Conservation (phyloP, 176 grass and related monocot species). For the Olyra latifolia region DNA sequence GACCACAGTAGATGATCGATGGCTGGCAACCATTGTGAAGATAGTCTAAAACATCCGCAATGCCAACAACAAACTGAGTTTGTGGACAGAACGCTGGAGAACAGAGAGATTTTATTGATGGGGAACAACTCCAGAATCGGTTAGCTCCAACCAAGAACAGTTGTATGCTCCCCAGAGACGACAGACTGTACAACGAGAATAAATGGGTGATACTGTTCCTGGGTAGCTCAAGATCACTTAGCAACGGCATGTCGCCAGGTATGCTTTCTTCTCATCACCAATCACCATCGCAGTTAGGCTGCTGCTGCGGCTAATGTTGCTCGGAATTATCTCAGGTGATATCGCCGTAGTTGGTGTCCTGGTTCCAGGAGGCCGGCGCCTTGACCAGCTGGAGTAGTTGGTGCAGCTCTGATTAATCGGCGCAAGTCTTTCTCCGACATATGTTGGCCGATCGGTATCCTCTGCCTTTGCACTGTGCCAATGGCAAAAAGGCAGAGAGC, state of each 20-base stretch:
- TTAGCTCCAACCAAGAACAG: not conserved
- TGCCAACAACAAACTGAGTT: not conserved
- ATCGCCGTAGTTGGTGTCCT: not conserved
- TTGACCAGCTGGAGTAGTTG: no score
- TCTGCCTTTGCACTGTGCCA: no score
- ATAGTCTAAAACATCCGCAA: not conserved
- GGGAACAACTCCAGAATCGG: conserved; percentile 1
- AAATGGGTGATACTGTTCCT: conserved; percentile 5
- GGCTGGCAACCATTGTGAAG: not conserved
- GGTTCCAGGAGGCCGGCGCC: conserved; percentile 13
- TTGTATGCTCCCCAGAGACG: conserved; percentile 4
- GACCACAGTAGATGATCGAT: conserved; percentile 39
- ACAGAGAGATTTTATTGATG: not conserved
- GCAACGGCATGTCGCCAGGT: not conserved
- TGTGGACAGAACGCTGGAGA: not conserved
- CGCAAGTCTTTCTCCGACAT: no score
- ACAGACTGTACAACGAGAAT: not conserved
- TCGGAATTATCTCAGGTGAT: conserved; percentile 12
- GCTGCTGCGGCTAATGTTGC: conserved; percentile 24
- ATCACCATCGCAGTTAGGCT: not conserved
- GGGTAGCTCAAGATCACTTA: not conserved
- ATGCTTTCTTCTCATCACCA: not conserved
- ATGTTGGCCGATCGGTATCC: no score
- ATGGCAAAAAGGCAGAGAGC: no score
- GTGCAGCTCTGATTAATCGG: no score